Conservation (phyloP, 257 asterid genomes). For the Striga asiatica region DNA sequence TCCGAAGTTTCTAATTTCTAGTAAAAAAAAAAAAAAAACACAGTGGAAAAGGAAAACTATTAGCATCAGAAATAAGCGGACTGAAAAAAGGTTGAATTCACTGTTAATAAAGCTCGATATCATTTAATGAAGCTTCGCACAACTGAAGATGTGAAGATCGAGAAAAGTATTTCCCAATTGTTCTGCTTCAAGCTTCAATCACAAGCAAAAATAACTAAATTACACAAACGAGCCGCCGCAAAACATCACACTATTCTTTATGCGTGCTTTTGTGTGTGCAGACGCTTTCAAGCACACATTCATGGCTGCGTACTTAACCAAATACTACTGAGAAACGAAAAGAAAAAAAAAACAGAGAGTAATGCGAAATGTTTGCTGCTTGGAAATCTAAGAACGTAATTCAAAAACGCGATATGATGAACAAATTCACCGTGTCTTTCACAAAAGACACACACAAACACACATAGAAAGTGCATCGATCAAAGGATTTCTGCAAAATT, state of each 20-base stretch:
- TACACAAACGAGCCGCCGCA: conserved; percentile 6
- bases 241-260: not conserved
- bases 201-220: conserved; percentile 15
- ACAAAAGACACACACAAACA: not conserved
- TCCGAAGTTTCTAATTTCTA: conserved; percentile 1
- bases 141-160: conserved; percentile 30
- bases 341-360: too few species aligned
- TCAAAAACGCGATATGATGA: not conserved
- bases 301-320: not conserved
- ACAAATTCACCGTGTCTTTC: not conserved
- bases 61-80: conserved; percentile 15
- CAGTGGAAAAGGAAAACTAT: not conserved
- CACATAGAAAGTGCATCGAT: too few species aligned
- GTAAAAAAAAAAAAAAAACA: not conserved
- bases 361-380: not conserved
- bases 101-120: conserved; percentile 19
- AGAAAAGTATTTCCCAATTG: conserved; percentile 29
- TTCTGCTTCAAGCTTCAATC: conserved; percentile 28
- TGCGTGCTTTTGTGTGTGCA: not conserved
- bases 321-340: conserved; percentile 2
- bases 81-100: conserved; percentile 14
- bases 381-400: not conserved
- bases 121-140: conserved; percentile 26
- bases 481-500: too few species aligned
- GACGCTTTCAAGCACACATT: not conserved